A percentile compares a stretch with the other conserved stretches of the same genome.
These are phyloP conservation scores for Phytopythium montanum DNA, from an alignment of 352 stramenopile genomes.

Conservation along the genomic window DNA sequence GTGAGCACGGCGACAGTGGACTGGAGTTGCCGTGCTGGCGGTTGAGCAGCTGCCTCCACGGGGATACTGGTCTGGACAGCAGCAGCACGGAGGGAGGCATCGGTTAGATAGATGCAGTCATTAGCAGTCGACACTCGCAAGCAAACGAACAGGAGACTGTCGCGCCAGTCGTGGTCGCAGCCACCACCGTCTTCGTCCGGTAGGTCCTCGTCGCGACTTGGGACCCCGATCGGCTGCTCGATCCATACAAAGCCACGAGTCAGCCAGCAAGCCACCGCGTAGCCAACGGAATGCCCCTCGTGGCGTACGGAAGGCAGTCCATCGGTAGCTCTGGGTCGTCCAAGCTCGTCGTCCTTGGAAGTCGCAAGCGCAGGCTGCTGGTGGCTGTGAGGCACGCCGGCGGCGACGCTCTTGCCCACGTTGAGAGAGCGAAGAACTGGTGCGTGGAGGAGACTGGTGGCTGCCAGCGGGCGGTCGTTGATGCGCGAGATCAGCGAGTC, in stretches of 20 bases:
- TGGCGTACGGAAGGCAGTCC: neutral
- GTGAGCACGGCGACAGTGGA: neutral
- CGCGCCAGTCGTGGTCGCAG: slow-evolving; percentile 28
- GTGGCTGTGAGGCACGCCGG: neutral
- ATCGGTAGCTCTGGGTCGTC: neutral
- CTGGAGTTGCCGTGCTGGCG: neutral
- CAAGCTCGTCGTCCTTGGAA: neutral
- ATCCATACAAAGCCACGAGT: slow-evolving; percentile 11
- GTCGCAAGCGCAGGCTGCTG: no score
- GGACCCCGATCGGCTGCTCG: slow-evolving; percentile 14
- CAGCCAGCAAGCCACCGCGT: no score
- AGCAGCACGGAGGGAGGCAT: no score
- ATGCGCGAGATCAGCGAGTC: neutral
- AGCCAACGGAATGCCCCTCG: no score
- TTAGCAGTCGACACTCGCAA: no score
- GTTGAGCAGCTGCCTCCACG: slow-evolving; percentile 14
- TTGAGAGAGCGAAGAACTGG: neutral
- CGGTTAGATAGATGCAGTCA: slow-evolving; percentile 6
- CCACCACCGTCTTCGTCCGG: neutral
- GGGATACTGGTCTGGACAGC: slow-evolving; percentile 20
- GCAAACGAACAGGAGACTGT: slow-evolving; percentile 32
- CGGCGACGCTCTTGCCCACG: neutral
- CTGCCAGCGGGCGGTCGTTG: slow-evolving; percentile 5
- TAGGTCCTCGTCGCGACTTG: slow-evolving; percentile 6
- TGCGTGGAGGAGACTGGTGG: neutral